Percentiles rank a stretch among this genome's conserved stretches.
phyloP scores from a whole-genome alignment of 164 flowering plant genomes.

The Vitis labrusca region DNA sequence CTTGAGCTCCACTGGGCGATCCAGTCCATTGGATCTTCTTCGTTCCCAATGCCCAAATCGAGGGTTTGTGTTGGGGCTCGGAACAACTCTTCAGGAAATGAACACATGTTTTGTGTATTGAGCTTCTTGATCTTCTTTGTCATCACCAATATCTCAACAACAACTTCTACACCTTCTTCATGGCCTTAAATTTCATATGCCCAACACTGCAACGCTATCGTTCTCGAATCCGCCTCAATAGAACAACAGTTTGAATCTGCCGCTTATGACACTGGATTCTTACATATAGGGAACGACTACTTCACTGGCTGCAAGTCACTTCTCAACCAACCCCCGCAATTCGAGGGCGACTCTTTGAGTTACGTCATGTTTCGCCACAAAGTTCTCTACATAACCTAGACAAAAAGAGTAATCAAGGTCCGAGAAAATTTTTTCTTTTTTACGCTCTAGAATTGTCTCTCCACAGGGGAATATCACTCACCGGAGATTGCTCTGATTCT shows the following conservation, averaged over 20 bases:
- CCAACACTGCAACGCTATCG: constrained; percentile 20
- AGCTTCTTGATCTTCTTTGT: constrained; percentile 10
- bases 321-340: background rate
- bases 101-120: background rate
- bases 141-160: background rate
- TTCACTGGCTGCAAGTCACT: constrained; percentile 24
- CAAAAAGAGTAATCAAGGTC: constrained; percentile 5
- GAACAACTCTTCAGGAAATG: constrained; percentile 1
- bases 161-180: background rate
- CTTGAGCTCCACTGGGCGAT: background rate
- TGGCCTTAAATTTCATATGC: constrained; percentile 9
- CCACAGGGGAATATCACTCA: background rate
- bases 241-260: too few species aligned
- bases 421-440: constrained; percentile 4
- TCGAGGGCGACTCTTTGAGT: background rate
- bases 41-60: constrained; percentile 8
- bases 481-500: background rate
- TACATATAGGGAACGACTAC: constrained; percentile 3
- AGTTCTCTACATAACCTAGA: background rate
- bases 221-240: constrained; percentile 7
- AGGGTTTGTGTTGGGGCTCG: constrained; percentile 2
- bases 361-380: background rate
- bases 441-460: background rate
- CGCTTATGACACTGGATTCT: background rate
- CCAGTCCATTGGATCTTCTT: constrained; percentile 5